Conservation (phyloP, 192 early-diverging fungal species). For the Kappamyces sp. region DNA sequence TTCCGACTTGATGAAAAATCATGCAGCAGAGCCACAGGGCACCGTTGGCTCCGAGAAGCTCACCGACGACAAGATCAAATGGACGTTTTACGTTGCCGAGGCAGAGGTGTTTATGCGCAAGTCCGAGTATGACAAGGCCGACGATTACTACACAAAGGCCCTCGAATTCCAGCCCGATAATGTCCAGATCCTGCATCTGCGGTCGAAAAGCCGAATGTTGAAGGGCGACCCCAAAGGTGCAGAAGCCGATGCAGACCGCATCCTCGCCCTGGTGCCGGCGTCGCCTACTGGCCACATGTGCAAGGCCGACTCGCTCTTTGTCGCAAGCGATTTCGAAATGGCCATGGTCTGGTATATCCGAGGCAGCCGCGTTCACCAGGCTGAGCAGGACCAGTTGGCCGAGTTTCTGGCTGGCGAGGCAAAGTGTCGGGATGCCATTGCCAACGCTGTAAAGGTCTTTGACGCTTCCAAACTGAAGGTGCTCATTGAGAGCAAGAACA, state of each 20-base stretch:
- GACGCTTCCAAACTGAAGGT: too few relatives aligned
- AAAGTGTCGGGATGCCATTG: too few relatives aligned
- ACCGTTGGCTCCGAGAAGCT: too few relatives aligned
- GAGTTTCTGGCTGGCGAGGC: too few relatives aligned
- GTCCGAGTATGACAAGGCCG: slow-evolving; percentile 16
- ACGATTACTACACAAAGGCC: slow-evolving; percentile 18
- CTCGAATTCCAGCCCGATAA: slow-evolving; percentile 17
- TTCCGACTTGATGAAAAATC: too few relatives aligned
- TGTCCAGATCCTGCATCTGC: slow-evolving; percentile 11
- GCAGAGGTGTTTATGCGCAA: slow-evolving; percentile 19
- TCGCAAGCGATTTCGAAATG: slow-evolving; percentile 24
- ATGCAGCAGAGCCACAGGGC: too few relatives aligned
- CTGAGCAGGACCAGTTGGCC: too few relatives aligned
- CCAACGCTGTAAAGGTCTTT: too few relatives aligned
- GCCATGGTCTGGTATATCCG: slow-evolving; percentile 24
- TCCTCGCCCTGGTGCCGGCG: slow-evolving; percentile 15
- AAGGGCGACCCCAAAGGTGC: slow-evolving; percentile 13
- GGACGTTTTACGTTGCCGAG: too few relatives aligned
- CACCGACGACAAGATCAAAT: too few relatives aligned
- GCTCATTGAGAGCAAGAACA: background rate
- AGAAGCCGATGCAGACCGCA: slow-evolving; percentile 17
- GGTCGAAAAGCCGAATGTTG: slow-evolving; percentile 19
- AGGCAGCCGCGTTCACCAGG: too few relatives aligned
- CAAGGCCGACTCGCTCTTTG: slow-evolving; percentile 24
- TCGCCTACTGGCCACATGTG: slow-evolving; percentile 2